Evolutionary conservation across 805 yeast genomes (phyloP).

Genomic region (Saccharomyces eubayanus): DNA sequence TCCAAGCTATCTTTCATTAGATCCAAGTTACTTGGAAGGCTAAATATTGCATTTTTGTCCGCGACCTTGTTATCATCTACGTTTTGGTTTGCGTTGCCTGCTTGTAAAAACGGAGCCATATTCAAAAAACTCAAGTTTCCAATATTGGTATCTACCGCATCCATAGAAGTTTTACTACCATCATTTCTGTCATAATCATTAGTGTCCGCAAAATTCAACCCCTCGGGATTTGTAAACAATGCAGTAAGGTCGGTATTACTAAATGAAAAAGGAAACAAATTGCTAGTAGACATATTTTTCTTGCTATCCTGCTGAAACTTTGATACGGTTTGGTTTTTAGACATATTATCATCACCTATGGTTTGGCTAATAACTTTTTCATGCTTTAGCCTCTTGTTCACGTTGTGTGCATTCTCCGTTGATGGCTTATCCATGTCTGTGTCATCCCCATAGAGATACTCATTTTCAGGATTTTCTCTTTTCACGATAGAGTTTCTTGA

Average conservation of each 20-base stretch:
- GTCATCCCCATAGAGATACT: neutral
- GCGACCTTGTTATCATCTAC: neutral
- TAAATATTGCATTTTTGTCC: neutral
- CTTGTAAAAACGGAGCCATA: neutral
- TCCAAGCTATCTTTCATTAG: neutral
- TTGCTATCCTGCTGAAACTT: neutral
- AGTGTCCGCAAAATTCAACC: neutral
- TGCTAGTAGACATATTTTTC: neutral
- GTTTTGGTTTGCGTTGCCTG: neutral
- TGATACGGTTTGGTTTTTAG: neutral
- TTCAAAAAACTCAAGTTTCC: neutral
- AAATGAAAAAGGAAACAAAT: neutral
- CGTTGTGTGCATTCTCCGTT: neutral
- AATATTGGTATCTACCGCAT: neutral
- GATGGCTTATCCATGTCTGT: neutral
- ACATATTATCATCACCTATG: too few relatives aligned
- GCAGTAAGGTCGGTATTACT: neutral
- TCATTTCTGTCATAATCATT: neutral
- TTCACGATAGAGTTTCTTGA: constrained; percentile 1
- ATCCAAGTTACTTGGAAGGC: neutral
- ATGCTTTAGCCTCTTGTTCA: neutral
- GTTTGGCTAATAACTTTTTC: neutral
- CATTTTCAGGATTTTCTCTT: constrained; percentile 5
- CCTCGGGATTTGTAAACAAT: neutral
- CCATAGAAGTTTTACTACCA: neutral